Base-by-base conservation (phyloP, 306 rosid species). In the Dryas alaskensis region DNA sequence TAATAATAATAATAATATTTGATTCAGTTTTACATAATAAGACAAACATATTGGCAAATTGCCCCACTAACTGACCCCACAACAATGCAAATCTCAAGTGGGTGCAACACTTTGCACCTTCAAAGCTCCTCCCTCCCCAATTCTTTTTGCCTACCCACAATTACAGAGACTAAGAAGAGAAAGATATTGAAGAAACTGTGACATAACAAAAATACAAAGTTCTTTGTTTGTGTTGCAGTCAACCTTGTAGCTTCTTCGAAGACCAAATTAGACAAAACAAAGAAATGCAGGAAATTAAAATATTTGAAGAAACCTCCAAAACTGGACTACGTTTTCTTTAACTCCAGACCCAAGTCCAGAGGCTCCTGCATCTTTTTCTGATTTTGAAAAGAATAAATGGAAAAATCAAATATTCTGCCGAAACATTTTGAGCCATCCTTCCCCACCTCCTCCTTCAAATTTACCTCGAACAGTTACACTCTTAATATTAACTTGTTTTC, bases 301-400 rank as follows among this genome's bases (percentile, higher is more conserved):
- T 25, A 54, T 64, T 69, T 63, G 73, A 74, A 78, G 81, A 81
- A 59, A 74, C 80, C 84, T 72, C 65, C 86, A 67, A 60, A 31
- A 82, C 83, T 73, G 72, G 84, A 46, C 40, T 46, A 19, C 17
- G 19, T 46, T 66, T 67, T 74, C 62, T 68, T 76, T 9, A 73
- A 83, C 67, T 81, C 78, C 52, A 40, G 59, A 71, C 75, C 72
- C 80, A 63, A 84, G 7, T 8, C 8, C 2, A 67, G 82, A 70
- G 77, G 77, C 48, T 73, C 60, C 75, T 76, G 76, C 50, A 46
- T 49, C 77, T 31, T 51, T 78, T 12, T 60, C 42, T 37, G 50
- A 80, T 74, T 73, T 73, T 65, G 79, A 58, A 84, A 83, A 78
- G 58, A 86, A 82, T 78, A 70, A 82, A 84, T 76, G 57, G 63